Percentiles rank a stretch among this genome's conserved stretches.
These are phyloP conservation scores for Gaeumannomyces tritici DNA, from an alignment of 2,329 filamentous ascomycete genomes.

Conservation along the genomic window DNA sequence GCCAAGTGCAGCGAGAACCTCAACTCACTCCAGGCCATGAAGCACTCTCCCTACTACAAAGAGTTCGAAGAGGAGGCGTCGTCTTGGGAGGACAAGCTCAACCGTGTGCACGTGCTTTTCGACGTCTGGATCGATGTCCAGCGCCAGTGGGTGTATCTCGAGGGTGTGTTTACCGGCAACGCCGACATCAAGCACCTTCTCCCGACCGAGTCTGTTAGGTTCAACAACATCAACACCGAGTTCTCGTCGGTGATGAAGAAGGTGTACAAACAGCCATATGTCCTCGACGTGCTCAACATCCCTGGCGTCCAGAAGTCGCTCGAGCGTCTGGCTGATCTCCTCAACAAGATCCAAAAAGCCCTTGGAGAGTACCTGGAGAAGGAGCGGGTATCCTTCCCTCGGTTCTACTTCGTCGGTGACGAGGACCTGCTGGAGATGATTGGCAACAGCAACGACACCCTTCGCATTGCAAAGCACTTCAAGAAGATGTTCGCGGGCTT, in stretches of 20 bases:
- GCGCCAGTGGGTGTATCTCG: slow-evolving; percentile 97
- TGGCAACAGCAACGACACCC: slow-evolving; percentile 94
- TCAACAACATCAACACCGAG: slow-evolving; percentile 98
- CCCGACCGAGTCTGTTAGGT: slow-evolving; percentile 90
- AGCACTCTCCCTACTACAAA: slow-evolving; percentile 97
- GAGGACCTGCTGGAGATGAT: slow-evolving; percentile 98
- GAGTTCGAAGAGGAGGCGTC: slow-evolving; percentile 97
- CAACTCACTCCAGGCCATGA: slow-evolving; percentile 97
- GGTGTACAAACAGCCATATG: slow-evolving; percentile 90
- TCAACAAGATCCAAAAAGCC: slow-evolving; percentile 99
- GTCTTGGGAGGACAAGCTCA: slow-evolving; percentile 95
- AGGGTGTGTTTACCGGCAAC: slow-evolving; percentile 97
- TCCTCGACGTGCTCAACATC: slow-evolving; percentile 92
- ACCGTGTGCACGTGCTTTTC: slow-evolving; percentile 92
- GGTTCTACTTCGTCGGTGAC: slow-evolving; percentile 99
- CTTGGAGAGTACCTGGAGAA: slow-evolving; percentile 97
- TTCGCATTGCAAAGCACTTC: slow-evolving; percentile 96
- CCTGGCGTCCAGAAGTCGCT: slow-evolving; percentile 92
- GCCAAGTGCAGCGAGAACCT: slow-evolving; percentile 97
- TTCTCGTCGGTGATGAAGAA: slow-evolving; percentile 99
- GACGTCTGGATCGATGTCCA: slow-evolving; percentile 99
- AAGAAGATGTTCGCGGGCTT: slow-evolving; percentile 99
- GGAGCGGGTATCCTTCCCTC: slow-evolving; percentile 92
- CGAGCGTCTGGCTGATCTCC: slow-evolving; percentile 87
- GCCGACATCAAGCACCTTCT: slow-evolving; percentile 97